phyloP scores from a whole-genome alignment of 495 filamentous ascomycete species.

The Aspergillus baeticus region DNA sequence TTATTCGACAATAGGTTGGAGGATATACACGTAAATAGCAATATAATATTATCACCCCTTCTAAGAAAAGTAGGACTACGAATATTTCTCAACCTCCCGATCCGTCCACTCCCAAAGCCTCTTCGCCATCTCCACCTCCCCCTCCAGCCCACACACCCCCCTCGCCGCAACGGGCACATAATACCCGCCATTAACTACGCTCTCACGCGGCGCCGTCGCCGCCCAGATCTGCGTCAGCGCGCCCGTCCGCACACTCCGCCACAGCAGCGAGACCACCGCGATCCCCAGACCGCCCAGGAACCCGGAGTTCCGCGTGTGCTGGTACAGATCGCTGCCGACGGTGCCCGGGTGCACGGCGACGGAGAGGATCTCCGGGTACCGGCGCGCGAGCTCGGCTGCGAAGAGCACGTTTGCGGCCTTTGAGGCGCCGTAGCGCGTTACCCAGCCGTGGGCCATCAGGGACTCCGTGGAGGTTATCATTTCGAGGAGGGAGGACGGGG shows the following conservation, averaged over 20 bases:
- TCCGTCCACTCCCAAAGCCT: slow-evolving; percentile 67
- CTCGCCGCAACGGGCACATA: slow-evolving; percentile 55
- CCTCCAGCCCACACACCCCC: slow-evolving; percentile 35
- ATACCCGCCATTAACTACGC: slow-evolving; percentile 51
- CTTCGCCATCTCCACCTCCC: slow-evolving; percentile 46
- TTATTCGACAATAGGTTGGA: no score
- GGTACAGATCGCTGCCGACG: slow-evolving; percentile 55
- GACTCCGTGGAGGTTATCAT: slow-evolving; percentile 30
- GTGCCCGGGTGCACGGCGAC: slow-evolving; percentile 67
- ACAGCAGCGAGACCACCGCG: slow-evolving; percentile 17
- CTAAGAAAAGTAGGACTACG: no score
- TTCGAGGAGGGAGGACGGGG: slow-evolving; percentile 52
- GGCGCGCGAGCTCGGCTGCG: slow-evolving; percentile 57
- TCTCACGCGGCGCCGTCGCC: slow-evolving; percentile 29
- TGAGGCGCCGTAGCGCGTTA: slow-evolving; percentile 54
- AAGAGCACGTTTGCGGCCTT: slow-evolving; percentile 65
- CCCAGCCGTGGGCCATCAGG: slow-evolving; percentile 16
- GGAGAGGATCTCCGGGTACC: slow-evolving; percentile 54
- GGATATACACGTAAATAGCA: background rate
- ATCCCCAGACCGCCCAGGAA: slow-evolving; percentile 27
- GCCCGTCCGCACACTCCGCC: slow-evolving; percentile 42
- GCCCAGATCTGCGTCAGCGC: slow-evolving; percentile 63
- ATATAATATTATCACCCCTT: no score
- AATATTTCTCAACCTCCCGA: slow-evolving; percentile 36
- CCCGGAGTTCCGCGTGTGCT: slow-evolving; percentile 26